A percentile compares a stretch with the other conserved stretches of the same genome.
Conservation (phyloP, 257 asterid species). For the Solanum neorickii region DNA sequence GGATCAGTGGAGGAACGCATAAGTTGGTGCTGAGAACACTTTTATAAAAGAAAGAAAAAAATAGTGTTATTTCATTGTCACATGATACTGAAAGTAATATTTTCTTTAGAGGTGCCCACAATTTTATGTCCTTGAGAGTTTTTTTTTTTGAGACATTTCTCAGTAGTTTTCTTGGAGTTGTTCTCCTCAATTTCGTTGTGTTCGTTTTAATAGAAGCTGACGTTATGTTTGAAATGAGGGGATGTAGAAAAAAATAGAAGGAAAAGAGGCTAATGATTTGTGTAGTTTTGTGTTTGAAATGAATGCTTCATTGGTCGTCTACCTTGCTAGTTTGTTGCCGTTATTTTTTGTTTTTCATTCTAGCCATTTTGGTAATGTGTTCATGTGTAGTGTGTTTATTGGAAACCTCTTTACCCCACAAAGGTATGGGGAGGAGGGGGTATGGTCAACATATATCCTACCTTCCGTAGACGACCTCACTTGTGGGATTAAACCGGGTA, state of each 20-base stretch:
- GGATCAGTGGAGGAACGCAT: neutral
- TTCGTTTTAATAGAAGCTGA: neutral
- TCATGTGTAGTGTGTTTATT: neutral
- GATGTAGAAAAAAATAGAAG: neutral
- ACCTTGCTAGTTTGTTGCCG: neutral
- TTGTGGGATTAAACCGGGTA: neutral
- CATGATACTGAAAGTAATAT: neutral
- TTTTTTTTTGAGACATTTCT: neutral
- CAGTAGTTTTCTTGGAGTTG: neutral
- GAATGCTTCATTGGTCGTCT: neutral
- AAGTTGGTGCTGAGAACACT: neutral
- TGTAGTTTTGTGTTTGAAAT: neutral
- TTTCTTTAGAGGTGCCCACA: neutral
- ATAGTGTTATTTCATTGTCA: neutral
- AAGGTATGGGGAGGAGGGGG: neutral
- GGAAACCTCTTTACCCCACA: neutral
- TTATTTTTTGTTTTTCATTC: neutral
- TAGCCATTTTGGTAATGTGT: neutral
- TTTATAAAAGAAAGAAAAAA: neutral
- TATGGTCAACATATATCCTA: neutral
- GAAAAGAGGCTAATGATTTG: neutral
- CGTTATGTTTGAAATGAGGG: neutral
- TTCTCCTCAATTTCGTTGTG: no score
- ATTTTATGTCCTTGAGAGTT: neutral
- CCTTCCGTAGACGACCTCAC: neutral